Evolutionary conservation across 805 yeast genomes (phyloP).

Genomic region (Cyberlindnera meyerae): DNA sequence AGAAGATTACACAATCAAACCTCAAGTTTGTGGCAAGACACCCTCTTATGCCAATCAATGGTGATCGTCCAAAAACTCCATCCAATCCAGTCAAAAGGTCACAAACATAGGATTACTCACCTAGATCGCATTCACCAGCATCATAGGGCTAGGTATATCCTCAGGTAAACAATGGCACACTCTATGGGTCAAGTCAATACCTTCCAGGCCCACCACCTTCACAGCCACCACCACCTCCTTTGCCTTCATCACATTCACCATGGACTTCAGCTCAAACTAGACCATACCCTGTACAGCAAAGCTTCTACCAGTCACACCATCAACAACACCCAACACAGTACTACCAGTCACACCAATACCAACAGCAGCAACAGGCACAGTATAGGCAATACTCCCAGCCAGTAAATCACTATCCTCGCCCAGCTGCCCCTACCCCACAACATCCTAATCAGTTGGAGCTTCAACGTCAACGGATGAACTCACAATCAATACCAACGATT

Average conservation of each 20-base stretch:
- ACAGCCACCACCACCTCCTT: constrained; percentile 30
- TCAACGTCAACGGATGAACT: constrained; percentile 14
- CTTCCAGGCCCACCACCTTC: too few relatives aligned
- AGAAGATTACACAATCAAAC: constrained; percentile 19
- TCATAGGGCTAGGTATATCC: too few relatives aligned
- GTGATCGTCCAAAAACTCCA: too few relatives aligned
- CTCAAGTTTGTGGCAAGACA: constrained; percentile 23
- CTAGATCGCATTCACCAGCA: too few relatives aligned
- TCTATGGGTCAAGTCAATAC: too few relatives aligned
- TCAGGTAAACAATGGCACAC: too few relatives aligned
- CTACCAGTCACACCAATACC: constrained; percentile 1
- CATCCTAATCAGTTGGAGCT: constrained; percentile 7
- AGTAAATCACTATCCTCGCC: too few relatives aligned
- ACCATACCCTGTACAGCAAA: constrained; percentile 13
- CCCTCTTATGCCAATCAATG: constrained; percentile 17
- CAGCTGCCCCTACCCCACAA: too few relatives aligned
- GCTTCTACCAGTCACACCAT: constrained; percentile 7
- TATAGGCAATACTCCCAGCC: too few relatives aligned
- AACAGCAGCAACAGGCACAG: constrained; percentile 3
- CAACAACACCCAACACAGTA: constrained; percentile 6
- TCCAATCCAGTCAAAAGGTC: too few relatives aligned
- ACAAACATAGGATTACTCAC: too few relatives aligned
- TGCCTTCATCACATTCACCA: constrained; percentile 22
- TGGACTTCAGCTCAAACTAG: neutral
- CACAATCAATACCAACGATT: constrained; percentile 31